Percentiles rank a stretch among this genome's conserved stretches.
These are phyloP conservation scores for Volvariella surrecta DNA, from an alignment of 1,284 basidiomycete species.

Conservation along the genomic window DNA sequence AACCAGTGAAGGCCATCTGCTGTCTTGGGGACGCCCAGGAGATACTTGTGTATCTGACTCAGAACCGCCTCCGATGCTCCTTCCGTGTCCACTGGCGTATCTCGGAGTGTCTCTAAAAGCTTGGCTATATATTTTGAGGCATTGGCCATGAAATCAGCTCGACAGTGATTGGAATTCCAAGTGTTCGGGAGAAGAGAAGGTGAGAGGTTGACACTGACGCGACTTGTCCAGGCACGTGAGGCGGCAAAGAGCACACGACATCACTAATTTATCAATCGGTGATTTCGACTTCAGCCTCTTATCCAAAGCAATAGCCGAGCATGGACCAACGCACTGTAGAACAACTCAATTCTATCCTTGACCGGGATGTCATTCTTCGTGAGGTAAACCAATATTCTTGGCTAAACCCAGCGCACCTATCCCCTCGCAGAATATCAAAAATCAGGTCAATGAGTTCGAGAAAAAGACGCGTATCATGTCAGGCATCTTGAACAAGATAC, in stretches of 20 bases:
- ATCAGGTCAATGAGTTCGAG: slow-evolving; percentile 63
- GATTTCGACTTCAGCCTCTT: too few species aligned
- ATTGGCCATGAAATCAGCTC: slow-evolving; percentile 7
- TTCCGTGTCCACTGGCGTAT: slow-evolving; percentile 42
- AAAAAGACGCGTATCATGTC: slow-evolving; percentile 60
- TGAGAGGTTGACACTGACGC: background rate
- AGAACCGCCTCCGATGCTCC: slow-evolving; percentile 43
- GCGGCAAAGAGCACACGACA: background rate
- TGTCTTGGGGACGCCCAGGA: slow-evolving; percentile 36
- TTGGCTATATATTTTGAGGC: slow-evolving; percentile 28
- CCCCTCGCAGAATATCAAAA: slow-evolving; percentile 48
- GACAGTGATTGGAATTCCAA: slow-evolving; percentile 4
- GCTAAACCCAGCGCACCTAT: background rate
- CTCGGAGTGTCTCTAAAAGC: slow-evolving; percentile 41
- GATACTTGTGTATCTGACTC: slow-evolving; percentile 42
- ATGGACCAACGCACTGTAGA: slow-evolving; percentile 55
- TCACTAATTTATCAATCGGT: background rate
- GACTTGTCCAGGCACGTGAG: background rate
- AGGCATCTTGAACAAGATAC: slow-evolving; percentile 65
- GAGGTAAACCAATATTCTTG: slow-evolving; percentile 15
- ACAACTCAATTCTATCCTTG: slow-evolving; percentile 22
- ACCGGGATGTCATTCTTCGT: slow-evolving; percentile 21
- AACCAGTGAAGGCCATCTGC: slow-evolving; percentile 61
- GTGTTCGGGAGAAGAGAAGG: slow-evolving; percentile 1
- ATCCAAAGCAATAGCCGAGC: too few species aligned